These are phyloP conservation scores for Vararia minispora DNA, from an alignment of 768 basidiomycete genomes.

Conservation along the genomic window DNA sequence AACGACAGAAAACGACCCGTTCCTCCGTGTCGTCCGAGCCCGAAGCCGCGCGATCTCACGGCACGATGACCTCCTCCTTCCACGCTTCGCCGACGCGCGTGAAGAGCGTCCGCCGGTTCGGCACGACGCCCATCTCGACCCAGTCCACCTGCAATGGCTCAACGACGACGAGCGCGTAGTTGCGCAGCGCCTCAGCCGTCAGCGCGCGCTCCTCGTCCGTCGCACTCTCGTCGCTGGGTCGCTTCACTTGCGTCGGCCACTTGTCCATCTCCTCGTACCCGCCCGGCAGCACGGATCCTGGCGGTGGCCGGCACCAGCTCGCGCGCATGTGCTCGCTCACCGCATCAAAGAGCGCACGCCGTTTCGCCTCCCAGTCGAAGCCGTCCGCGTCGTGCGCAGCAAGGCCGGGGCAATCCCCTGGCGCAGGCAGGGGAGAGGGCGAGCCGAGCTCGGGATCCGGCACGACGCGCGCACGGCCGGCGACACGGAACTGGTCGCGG, in stretches of 20 bases:
- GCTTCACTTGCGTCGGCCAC: conserved; percentile 50
- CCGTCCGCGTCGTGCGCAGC: conserved; percentile 12
- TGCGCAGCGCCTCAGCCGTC: conserved; percentile 43
- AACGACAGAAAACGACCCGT: no score
- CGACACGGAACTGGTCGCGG: conserved; percentile 64
- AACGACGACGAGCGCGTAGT: conserved; percentile 63
- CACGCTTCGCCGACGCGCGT: conserved; percentile 37
- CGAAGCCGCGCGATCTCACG: conserved; percentile 34
- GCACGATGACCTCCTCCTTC: conserved; percentile 52
- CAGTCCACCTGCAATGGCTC: conserved; percentile 65
- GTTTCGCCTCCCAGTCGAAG: conserved; percentile 59
- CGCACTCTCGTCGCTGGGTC: conserved; percentile 26
- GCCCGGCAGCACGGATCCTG: conserved; percentile 42
- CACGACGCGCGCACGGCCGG: conserved; percentile 44
- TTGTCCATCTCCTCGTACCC: conserved; percentile 45
- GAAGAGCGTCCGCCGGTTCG: conserved; percentile 49
- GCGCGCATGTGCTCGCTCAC: conserved; percentile 59
- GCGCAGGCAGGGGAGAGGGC: conserved; percentile 21
- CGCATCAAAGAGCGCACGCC: conserved; percentile 44
- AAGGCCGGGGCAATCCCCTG: conserved; percentile 11
- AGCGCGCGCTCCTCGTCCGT: conserved; percentile 32
- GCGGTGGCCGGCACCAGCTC: conserved; percentile 56
- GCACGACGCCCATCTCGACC: conserved; percentile 44
- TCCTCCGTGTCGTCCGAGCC: no score
- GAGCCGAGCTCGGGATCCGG: conserved; percentile 27